Percentiles rank a stretch among this genome's conserved stretches.
phyloP scores from a whole-genome alignment of 306 rosid genomes.

The Quercus variabilis region DNA sequence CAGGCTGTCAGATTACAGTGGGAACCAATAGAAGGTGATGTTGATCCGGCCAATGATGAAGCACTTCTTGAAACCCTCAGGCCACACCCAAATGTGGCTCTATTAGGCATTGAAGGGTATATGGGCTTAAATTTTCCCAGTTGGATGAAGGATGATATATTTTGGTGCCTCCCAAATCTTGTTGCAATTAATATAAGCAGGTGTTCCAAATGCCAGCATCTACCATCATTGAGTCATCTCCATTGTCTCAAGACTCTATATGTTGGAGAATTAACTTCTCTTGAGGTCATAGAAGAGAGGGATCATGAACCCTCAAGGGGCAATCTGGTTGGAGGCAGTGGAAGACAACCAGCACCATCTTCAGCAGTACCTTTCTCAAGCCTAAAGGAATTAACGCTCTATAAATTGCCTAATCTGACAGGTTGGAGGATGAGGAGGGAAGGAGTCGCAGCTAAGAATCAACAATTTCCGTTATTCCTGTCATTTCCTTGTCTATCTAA shows the following conservation, averaged over 20 bases:
- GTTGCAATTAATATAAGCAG: constrained; percentile 1
- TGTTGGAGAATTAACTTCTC: neutral
- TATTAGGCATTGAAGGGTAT: constrained; percentile 1
- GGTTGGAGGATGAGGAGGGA: constrained; percentile 15
- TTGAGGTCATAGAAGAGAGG: constrained; percentile 1
- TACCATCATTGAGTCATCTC: constrained; percentile 5
- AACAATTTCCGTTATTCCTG: no score
- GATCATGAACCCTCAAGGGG: neutral
- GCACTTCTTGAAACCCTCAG: neutral
- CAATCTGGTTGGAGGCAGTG: no score
- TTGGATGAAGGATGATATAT: neutral
- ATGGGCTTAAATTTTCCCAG: neutral
- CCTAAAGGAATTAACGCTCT: neutral
- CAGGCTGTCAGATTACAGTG: constrained; percentile 7
- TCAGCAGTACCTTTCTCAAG: neutral
- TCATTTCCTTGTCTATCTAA: constrained; percentile 9
- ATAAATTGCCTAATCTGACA: neutral
- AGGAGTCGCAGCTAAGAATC: neutral
- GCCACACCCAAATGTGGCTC: neutral
- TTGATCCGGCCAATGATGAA: no score
- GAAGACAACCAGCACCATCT: no score
- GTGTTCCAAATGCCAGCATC: neutral
- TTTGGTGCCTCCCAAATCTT: neutral
- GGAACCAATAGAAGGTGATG: neutral
- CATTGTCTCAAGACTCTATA: constrained; percentile 7